Evolutionary conservation across 2,329 filamentous ascomycete genomes (phyloP).

Genomic region (Parafenestella ontariensis): DNA sequence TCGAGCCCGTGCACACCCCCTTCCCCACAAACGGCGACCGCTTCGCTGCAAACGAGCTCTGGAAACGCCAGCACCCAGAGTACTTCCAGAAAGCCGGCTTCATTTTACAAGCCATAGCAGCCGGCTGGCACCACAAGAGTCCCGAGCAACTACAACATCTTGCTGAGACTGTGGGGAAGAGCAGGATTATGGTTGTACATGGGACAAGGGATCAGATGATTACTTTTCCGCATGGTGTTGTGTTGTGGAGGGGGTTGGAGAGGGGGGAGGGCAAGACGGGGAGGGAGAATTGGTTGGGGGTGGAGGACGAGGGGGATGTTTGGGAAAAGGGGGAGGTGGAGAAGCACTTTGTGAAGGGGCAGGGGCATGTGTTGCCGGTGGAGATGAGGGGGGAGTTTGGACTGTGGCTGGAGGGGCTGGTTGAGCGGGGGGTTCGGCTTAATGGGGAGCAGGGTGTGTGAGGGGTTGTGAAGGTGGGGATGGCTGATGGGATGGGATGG

Average conservation of each 20-base stretch:
- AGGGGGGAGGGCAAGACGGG: slow-evolving; percentile 51
- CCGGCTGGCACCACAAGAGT: slow-evolving; percentile 80
- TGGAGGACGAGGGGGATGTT: slow-evolving; percentile 43
- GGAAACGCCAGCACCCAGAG: slow-evolving; percentile 68
- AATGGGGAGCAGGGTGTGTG: slow-evolving; percentile 30
- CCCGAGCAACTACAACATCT: slow-evolving; percentile 69
- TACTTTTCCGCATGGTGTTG: slow-evolving; percentile 70
- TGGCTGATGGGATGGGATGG: too few relatives aligned
- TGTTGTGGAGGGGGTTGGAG: slow-evolving; percentile 72
- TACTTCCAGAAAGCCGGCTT: slow-evolving; percentile 73
- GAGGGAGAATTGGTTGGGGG: slow-evolving; percentile 42
- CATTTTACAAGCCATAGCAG: slow-evolving; percentile 78
- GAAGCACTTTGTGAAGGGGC: slow-evolving; percentile 69
- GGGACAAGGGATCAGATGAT: slow-evolving; percentile 82
- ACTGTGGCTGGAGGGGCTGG: slow-evolving; percentile 65
- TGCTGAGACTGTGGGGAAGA: slow-evolving; percentile 72
- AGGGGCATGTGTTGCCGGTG: slow-evolving; percentile 77
- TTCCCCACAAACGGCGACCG: slow-evolving; percentile 83
- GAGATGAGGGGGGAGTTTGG: slow-evolving; percentile 77
- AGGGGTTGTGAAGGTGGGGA: too few relatives aligned
- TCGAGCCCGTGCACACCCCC: slow-evolving; percentile 50
- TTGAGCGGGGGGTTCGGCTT: slow-evolving; percentile 60
- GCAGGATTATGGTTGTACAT: slow-evolving; percentile 79
- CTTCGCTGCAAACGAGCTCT: slow-evolving; percentile 79
- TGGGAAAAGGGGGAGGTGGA: slow-evolving; percentile 55